phyloP scores from a whole-genome alignment of 192 early-diverging fungal genomes.

The Coemansia sp. region DNA sequence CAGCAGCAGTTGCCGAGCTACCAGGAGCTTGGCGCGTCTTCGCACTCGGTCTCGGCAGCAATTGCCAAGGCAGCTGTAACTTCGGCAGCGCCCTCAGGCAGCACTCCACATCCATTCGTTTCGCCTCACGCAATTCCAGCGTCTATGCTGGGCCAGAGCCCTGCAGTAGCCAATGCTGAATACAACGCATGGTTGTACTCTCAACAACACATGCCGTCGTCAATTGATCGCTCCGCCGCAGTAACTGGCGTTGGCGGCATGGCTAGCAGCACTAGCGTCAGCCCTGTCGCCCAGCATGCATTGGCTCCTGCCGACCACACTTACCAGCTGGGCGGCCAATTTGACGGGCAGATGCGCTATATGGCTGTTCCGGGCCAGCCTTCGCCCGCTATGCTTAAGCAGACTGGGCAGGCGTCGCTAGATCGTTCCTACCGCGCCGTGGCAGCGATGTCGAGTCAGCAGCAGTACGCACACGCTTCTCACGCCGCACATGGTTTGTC shows the following conservation, averaged over 20 bases:
- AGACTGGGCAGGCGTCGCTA: conserved; percentile 12
- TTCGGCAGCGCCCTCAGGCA: conserved; percentile 13
- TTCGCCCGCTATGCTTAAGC: conserved; percentile 34
- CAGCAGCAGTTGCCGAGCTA: conserved; percentile 16
- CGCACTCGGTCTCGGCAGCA: conserved; percentile 24
- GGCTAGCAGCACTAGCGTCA: conserved; percentile 42
- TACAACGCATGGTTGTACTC: conserved; percentile 52
- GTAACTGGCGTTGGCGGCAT: conserved; percentile 28
- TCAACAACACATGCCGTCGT: conserved; percentile 36
- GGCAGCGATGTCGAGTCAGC: conserved; percentile 15
- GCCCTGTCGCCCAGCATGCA: conserved; percentile 46
- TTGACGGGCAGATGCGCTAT: conserved; percentile 52
- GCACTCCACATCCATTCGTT: conserved; percentile 30
- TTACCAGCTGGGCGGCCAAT: conserved; percentile 38
- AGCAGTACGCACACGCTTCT: conserved; percentile 11
- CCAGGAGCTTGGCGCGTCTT: conserved; percentile 29
- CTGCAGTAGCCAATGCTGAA: conserved; percentile 35
- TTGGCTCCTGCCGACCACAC: conserved; percentile 32
- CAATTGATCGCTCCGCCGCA: conserved; percentile 33
- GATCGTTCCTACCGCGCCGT: conserved; percentile 39
- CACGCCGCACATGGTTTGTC: conserved; percentile 26
- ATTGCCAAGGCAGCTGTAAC: conserved; percentile 9
- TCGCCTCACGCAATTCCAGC: conserved; percentile 45
- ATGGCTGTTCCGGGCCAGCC: conserved; percentile 51
- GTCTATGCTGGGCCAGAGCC: conserved; percentile 42